Evolutionary conservation across 768 basidiomycete species (phyloP).

Genomic region (Collybia sp.): DNA sequence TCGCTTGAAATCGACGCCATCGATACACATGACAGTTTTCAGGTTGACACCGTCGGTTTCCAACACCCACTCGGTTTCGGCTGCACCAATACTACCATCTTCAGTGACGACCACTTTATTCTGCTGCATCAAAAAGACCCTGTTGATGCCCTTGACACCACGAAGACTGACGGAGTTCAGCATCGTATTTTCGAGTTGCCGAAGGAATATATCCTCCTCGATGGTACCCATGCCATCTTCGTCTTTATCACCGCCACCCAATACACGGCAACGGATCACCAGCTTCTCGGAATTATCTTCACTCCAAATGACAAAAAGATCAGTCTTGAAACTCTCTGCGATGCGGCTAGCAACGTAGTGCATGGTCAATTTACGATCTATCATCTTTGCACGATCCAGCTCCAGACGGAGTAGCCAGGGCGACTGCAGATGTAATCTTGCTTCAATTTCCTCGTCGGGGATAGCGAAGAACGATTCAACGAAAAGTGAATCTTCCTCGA

Average conservation of each 20-base stretch:
- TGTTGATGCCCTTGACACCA: constrained; percentile 85
- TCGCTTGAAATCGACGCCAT: constrained; percentile 89
- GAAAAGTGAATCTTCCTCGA: constrained; percentile 93
- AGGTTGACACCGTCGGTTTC: constrained; percentile 97
- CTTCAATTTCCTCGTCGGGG: constrained; percentile 93
- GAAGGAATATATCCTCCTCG: constrained; percentile 95
- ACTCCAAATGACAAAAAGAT: constrained; percentile 97
- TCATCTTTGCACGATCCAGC: constrained; percentile 95
- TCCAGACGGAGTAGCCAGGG: constrained; percentile 97
- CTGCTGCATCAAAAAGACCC: constrained; percentile 91
- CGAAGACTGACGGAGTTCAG: constrained; percentile 92
- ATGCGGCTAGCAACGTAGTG: constrained; percentile 91
- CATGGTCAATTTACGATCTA: constrained; percentile 96
- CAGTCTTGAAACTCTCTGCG: constrained; percentile 90
- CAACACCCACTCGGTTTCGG: constrained; percentile 87
- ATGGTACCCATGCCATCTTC: constrained; percentile 70
- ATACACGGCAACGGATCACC: constrained; percentile 92
- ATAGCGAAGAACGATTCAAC: constrained; percentile 99
- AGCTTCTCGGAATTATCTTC: constrained; percentile 99
- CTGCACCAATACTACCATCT: constrained; percentile 62
- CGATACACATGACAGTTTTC: constrained; percentile 91
- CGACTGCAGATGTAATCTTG: constrained; percentile 86
- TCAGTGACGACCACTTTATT: constrained; percentile 65
- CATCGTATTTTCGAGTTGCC: constrained; percentile 95
- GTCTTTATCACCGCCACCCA: constrained; percentile 81